These are phyloP conservation scores for Sequoia sempervirens DNA, from an alignment of 75 land plant species.

Conservation along the genomic window DNA sequence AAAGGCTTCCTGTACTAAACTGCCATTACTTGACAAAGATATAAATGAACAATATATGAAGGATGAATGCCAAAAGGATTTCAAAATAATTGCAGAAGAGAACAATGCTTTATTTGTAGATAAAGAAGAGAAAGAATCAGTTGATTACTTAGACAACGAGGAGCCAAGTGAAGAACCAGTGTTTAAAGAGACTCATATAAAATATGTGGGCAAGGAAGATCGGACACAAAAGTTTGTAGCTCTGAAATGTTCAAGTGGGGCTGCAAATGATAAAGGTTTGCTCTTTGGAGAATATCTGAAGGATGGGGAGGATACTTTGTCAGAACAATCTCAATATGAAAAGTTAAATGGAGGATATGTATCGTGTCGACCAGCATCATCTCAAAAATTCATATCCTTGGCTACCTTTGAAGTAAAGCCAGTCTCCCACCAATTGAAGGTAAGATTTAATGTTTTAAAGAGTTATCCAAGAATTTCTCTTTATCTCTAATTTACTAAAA, in stretches of 20 bases:
- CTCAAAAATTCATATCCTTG: conserved; percentile 34
- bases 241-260: conserved; percentile 20
- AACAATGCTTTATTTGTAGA: conserved; percentile 39
- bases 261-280: conserved; percentile 19
- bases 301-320: conserved; percentile 48
- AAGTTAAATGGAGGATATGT: conserved; percentile 20
- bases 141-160: conserved; percentile 68
- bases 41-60: neutral
- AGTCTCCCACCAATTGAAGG: neutral
- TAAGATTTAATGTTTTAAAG: conserved; percentile 28
- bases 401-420: neutral
- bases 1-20: conserved; percentile 22
- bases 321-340: conserved; percentile 54
- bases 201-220: conserved; percentile 55
- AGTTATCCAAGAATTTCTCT: neutral
- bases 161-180: conserved; percentile 33
- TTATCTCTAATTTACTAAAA: neutral
- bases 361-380: conserved; percentile 32
- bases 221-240: conserved; percentile 29
- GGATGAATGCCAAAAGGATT: neutral
- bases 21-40: neutral
- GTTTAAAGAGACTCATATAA: conserved; percentile 18
- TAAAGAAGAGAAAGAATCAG: conserved; percentile 72
- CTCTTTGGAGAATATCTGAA: conserved; percentile 21
- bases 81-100: conserved; percentile 22